Base-by-base conservation (phyloP, 306 rosid genomes). In the Gillenia trifoliata region DNA sequence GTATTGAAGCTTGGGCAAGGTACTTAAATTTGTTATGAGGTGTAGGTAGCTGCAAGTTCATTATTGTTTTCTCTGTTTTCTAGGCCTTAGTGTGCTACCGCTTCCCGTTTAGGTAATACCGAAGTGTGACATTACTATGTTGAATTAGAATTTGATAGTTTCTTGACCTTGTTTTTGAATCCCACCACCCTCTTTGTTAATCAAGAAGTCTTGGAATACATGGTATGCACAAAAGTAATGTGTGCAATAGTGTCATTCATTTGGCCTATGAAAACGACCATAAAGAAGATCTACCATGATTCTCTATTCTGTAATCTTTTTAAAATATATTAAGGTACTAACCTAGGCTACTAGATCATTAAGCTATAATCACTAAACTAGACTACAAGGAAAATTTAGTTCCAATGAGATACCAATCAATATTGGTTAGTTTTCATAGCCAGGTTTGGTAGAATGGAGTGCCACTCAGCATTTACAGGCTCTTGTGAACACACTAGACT, bases 1-100 rank as follows among this genome's bases (percentile, higher is more conserved):
- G 83, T 91, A 81, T 75, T 94, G 85, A 94, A 94, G 87, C 85
- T 94, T 78, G 94, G 96, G 56, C 97, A 90, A 91, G 97, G 98
- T 90, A 34, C 47, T 82, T 72, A 36, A 45, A 66, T 29, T 59
- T 45, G n/a, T 33, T 47, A 12, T 40, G 22, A 0, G 1, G 29
- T 70, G 8, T 55, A 36, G 59, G 64, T 16, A 6, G 33, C 30
- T 60, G 36, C 60, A 15, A 10, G 40, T 52, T 11, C 25, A 17
- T 29, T 54, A 56, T 65, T 20, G 13, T 64, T 34, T 13, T 8
- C 41, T 50, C 23, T 13, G 45, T 65, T 29, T 72, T 30, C 38
- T 26, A 56, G 59, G 17, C 19, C 38, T 52, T 26, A 11, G 8
- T 31, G 12, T 16, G 62, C 38, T 16, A 54, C 23, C 52, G 40